These are phyloP conservation scores for Argentina anserina DNA, from an alignment of 306 rosid species.

Conservation along the genomic window DNA sequence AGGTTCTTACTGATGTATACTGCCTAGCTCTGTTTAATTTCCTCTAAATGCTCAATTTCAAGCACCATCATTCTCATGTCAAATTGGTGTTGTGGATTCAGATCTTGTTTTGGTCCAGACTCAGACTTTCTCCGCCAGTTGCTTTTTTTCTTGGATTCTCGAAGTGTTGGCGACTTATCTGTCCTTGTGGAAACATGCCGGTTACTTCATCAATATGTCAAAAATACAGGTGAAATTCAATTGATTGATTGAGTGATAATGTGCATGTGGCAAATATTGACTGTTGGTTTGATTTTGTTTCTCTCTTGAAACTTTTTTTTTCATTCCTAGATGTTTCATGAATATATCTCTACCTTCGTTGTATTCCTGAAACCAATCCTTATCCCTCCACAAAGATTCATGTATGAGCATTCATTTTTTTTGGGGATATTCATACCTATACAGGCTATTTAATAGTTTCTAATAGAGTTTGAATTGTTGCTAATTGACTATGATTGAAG, in stretches of 20 bases:
- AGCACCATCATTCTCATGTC: constrained; percentile 20
- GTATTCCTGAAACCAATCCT: neutral
- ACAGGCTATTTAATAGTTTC: neutral
- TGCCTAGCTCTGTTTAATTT: neutral
- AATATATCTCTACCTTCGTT: neutral
- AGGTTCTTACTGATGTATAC: neutral
- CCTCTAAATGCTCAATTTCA: neutral
- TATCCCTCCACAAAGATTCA: neutral
- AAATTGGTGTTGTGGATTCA: constrained; percentile 43
- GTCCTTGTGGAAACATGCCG: constrained; percentile 78
- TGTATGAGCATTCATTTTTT: neutral
- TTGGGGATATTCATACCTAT: neutral
- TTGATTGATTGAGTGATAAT: neutral
- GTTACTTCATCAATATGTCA: constrained; percentile 54
- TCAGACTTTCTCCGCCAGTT: constrained; percentile 86
- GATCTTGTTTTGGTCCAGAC: constrained; percentile 75
- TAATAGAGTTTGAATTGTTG: neutral
- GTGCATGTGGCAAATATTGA: neutral
- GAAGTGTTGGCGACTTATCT: constrained; percentile 52
- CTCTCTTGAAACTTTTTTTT: neutral
- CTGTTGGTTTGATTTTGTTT: constrained; percentile 3
- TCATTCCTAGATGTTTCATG: neutral
- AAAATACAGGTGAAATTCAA: constrained; percentile 54
- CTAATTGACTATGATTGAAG: neutral
- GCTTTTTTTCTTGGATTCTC: constrained; percentile 76